These are phyloP conservation scores for Apiospora saccharicola DNA, from an alignment of 2,329 filamentous ascomycete species.

Conservation along the genomic window DNA sequence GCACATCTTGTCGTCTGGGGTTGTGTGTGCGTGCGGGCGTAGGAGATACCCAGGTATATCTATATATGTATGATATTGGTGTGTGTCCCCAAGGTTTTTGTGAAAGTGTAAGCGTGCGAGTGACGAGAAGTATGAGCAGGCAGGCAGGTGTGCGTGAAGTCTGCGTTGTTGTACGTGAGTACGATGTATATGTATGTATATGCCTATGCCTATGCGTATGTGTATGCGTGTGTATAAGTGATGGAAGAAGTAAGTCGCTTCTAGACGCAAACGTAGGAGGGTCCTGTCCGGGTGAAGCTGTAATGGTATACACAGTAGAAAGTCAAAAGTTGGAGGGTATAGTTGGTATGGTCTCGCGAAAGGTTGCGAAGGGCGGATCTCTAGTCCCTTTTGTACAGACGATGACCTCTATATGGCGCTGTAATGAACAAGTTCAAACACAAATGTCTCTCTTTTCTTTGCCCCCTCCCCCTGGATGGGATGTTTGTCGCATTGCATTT, in stretches of 20 bases:
- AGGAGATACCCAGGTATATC: neutral
- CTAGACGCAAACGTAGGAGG: neutral
- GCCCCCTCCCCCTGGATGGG: neutral
- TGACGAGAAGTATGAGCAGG: neutral
- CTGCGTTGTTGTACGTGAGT: neutral
- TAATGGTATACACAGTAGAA: constrained; percentile 3
- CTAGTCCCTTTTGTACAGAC: neutral
- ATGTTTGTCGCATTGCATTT: neutral
- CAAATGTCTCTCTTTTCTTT: neutral
- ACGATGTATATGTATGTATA: neutral
- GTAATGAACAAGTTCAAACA: constrained; percentile 4
- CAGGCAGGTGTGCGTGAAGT: neutral
- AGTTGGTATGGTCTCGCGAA: neutral
- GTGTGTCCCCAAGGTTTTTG: neutral
- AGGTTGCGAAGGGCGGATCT: neutral
- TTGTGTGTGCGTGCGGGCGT: neutral
- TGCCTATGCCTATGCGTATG: neutral
- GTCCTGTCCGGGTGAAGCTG: neutral
- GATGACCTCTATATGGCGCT: neutral
- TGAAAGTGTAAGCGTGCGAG: neutral
- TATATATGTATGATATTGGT: neutral
- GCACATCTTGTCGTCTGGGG: constrained; percentile 39
- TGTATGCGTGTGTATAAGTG: neutral
- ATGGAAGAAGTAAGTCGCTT: neutral
- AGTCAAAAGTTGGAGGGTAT: neutral